A percentile compares a stretch with the other conserved stretches of the same genome.
Conservation (phyloP, 495 filamentous ascomycete genomes). For the Aspergillus bridgeri region DNA sequence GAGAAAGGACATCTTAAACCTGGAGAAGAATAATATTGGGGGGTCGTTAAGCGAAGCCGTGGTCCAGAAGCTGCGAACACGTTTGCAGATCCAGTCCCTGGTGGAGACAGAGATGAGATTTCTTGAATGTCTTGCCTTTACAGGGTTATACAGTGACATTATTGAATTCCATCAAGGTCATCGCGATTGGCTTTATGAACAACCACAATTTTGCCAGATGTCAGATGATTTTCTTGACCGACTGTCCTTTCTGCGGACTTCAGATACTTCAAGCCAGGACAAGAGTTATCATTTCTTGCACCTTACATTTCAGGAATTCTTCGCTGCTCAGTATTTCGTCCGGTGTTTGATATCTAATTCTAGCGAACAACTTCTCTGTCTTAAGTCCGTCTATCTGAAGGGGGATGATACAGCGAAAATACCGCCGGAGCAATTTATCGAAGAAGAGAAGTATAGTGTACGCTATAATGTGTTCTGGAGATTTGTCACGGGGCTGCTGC, state of each 20-base stretch:
- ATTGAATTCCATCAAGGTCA: slow-evolving; percentile 32
- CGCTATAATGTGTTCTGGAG: slow-evolving; percentile 44
- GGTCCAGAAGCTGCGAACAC: not conserved
- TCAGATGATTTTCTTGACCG: slow-evolving; percentile 20
- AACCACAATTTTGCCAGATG: no score
- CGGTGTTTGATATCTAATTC: no score
- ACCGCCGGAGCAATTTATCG: no score
- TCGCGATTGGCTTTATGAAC: slow-evolving; percentile 1
- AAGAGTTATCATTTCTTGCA: slow-evolving; percentile 39
- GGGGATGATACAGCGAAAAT: no score
- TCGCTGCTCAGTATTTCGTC: slow-evolving; percentile 33
- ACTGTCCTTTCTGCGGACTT: slow-evolving; percentile 34
- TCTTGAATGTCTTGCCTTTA: slow-evolving; percentile 37
- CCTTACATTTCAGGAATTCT: slow-evolving; percentile 21
- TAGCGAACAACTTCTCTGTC: no score
- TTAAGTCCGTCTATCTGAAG: no score
- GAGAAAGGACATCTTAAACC: slow-evolving; percentile 37
- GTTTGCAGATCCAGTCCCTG: slow-evolving; percentile 5
- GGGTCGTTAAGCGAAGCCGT: not conserved
- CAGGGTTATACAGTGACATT: slow-evolving; percentile 31
- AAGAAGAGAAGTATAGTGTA: slow-evolving; percentile 34
- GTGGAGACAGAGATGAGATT: slow-evolving; percentile 23
- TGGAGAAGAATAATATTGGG: no score
- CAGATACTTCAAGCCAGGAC: slow-evolving; percentile 13
- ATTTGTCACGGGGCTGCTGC: slow-evolving; percentile 40